A percentile compares a stretch with the other conserved stretches of the same genome.
These are phyloP conservation scores for Rhodotorula toruloides DNA, from an alignment of 768 basidiomycete genomes.

Conservation along the genomic window DNA sequence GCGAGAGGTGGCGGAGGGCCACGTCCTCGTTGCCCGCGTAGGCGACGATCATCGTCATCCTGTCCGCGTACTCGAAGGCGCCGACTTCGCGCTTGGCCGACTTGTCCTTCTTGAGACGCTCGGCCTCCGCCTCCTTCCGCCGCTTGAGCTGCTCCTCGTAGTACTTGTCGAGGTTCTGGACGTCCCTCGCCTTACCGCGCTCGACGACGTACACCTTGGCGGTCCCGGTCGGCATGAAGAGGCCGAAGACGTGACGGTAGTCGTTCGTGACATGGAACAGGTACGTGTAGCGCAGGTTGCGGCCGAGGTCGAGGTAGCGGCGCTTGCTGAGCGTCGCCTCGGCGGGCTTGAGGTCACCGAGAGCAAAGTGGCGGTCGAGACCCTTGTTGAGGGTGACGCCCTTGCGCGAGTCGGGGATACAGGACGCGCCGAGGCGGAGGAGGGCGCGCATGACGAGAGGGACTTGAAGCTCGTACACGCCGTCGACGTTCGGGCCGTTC, in stretches of 20 bases:
- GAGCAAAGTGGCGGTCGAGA: slow-evolving; percentile 72
- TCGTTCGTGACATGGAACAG: slow-evolving; percentile 76
- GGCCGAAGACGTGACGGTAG: slow-evolving; percentile 76
- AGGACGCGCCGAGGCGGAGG: slow-evolving; percentile 76
- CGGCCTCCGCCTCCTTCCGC: slow-evolving; percentile 35
- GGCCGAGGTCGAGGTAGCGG: slow-evolving; percentile 69
- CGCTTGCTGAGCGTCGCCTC: slow-evolving; percentile 55
- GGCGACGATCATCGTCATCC: slow-evolving; percentile 51
- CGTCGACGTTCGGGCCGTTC: slow-evolving; percentile 90
- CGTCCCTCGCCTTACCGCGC: slow-evolving; percentile 76
- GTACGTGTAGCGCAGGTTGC: slow-evolving; percentile 69
- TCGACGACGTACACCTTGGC: slow-evolving; percentile 85
- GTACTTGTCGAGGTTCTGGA: slow-evolving; percentile 67
- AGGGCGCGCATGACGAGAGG: slow-evolving; percentile 76
- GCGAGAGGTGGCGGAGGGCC: slow-evolving; percentile 78
- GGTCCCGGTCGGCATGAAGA: slow-evolving; percentile 68
- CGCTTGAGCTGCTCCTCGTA: slow-evolving; percentile 55
- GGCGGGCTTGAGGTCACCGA: slow-evolving; percentile 68
- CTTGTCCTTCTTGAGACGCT: slow-evolving; percentile 52
- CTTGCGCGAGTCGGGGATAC: slow-evolving; percentile 60
- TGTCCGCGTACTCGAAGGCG: slow-evolving; percentile 59
- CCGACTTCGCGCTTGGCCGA: slow-evolving; percentile 51
- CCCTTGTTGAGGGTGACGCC: slow-evolving; percentile 72
- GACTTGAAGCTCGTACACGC: slow-evolving; percentile 89
- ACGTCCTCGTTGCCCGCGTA: slow-evolving; percentile 74